Conservation (phyloP, 1,284 basidiomycete genomes). For the Fistulina hepatica region DNA sequence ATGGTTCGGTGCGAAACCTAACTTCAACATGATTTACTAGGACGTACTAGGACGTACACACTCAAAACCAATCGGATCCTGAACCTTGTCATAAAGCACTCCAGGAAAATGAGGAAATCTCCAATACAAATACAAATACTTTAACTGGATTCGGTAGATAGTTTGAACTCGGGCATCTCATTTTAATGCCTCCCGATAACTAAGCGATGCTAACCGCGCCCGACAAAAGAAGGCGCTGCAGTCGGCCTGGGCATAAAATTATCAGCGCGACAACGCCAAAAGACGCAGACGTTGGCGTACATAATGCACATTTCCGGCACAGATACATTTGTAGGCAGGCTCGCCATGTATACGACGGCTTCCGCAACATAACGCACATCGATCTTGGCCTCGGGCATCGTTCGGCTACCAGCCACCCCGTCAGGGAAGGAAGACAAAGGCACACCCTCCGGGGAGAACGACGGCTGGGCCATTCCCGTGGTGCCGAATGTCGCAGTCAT, state of each 20-base stretch:
- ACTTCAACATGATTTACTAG: too few relatives aligned
- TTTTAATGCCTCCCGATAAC: background rate
- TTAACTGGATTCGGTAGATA: background rate
- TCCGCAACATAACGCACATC: conserved; percentile 62
- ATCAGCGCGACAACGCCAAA: background rate
- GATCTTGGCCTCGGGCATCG: conserved; percentile 51
- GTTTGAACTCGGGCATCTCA: background rate
- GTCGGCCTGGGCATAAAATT: conserved; percentile 34
- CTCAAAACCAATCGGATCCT: too few relatives aligned
- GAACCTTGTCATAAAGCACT: conserved; percentile 44
- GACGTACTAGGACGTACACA: too few relatives aligned
- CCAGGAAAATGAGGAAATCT: conserved; percentile 25
- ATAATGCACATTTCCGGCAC: conserved; percentile 66
- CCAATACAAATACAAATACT: background rate
- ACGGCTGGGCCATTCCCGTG: too few relatives aligned
- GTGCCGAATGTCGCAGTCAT: conserved; percentile 40
- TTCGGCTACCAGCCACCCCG: conserved; percentile 28
- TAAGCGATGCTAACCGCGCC: conserved; percentile 37
- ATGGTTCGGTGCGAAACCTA: too few relatives aligned
- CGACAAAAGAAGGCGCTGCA: conserved; percentile 48
- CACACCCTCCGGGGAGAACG: conserved; percentile 38
- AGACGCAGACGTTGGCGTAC: conserved; percentile 29
- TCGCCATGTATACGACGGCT: conserved; percentile 60
- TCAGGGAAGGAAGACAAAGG: conserved; percentile 69
- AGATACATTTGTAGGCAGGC: conserved; percentile 56